Percentiles rank a stretch among this genome's conserved stretches.
phyloP scores from a whole-genome alignment of 305 asterid genomes.

The Solanum hybrid region DNA sequence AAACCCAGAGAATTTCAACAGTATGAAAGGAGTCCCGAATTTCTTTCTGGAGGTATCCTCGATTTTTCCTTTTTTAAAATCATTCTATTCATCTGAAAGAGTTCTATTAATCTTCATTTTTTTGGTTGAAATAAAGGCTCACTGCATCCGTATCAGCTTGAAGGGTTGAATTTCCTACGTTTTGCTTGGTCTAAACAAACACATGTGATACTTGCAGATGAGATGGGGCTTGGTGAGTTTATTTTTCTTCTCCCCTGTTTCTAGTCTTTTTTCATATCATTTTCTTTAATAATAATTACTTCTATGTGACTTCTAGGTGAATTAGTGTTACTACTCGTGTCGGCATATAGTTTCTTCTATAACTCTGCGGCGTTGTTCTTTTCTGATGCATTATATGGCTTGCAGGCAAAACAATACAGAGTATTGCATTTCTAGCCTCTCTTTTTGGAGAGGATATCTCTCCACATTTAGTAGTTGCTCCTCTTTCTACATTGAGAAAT shows the following conservation, averaged over 20 bases:
- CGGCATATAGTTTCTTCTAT: background rate
- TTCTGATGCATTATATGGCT: constrained; percentile 8
- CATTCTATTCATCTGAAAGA: constrained; percentile 8
- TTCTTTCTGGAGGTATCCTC: constrained; percentile 77
- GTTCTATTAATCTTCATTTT: constrained; percentile 9
- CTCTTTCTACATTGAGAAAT: constrained; percentile 93
- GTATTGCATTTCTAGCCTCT: constrained; percentile 95
- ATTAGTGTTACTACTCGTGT: background rate
- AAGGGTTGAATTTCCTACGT: constrained; percentile 94
- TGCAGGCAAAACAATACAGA: constrained; percentile 97
- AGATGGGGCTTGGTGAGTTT: constrained; percentile 96
- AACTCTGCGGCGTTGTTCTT: background rate
- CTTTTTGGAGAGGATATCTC: constrained; percentile 59
- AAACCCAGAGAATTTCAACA: constrained; percentile 84
- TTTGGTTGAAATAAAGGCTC: constrained; percentile 50
- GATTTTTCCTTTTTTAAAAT: constrained; percentile 4
- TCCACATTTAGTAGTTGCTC: constrained; percentile 97
- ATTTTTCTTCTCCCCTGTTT: constrained; percentile 5
- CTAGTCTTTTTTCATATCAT: constrained; percentile 1
- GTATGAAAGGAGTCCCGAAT: constrained; percentile 74
- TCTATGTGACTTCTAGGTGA: background rate
- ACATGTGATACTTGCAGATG: constrained; percentile 98
- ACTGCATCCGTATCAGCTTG: constrained; percentile 97
- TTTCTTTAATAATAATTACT: background rate
- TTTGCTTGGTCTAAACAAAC: constrained; percentile 93